Evolutionary conservation across 2,329 filamentous ascomycete species (phyloP), one percentile per base, ranked within the genome.

Genomic region (Pyrenophora tritici-repentis): DNA sequence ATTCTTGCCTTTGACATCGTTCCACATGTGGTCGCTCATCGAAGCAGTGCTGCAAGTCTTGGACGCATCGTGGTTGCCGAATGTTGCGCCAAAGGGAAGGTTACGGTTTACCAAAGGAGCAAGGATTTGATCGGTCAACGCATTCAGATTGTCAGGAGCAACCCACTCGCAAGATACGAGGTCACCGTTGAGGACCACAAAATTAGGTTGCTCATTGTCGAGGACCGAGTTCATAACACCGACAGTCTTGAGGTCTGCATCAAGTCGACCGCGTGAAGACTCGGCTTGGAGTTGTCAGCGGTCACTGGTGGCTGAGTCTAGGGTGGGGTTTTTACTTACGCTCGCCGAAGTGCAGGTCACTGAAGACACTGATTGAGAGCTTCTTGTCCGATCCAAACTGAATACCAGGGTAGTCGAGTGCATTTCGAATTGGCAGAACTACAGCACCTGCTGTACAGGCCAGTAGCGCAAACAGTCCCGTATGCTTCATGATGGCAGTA

Each of bases 281-380:
- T 44, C 38, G 13, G 59, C 62, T 65, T 16, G 7, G n/a, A 6
- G 8, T 14, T 13, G 17, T 64, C 3, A 65, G 50, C 33, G 18
- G 12, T 17, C 12, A 3, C 14, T 16, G 4, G 16, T 14, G 13
- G 7, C 20, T 2, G 12, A 1, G n/a, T 9, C 16, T 3, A 18
- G 37, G 18, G 3, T 7, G 4, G 8, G 3, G 78, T 76, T 8
- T 5, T 0, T 77, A 61, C 64, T 58, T 71, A 83, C 83, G 81
- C 70, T 91, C 87, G 8, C 86, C 88, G 65, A 87, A 88, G 66
- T 91, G 87, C 6, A 90, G 71, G 59, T 91, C 88, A 22, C 83
- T 81, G 54, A 91, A 88, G 10, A 90, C 79, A 1, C 83, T 70
- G 26, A 82, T 76, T 16, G 80, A 75, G 42, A 82, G 80, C 13